phyloP scores from a whole-genome alignment of 495 filamentous ascomycete genomes.

The Penicillium verhagenii region DNA sequence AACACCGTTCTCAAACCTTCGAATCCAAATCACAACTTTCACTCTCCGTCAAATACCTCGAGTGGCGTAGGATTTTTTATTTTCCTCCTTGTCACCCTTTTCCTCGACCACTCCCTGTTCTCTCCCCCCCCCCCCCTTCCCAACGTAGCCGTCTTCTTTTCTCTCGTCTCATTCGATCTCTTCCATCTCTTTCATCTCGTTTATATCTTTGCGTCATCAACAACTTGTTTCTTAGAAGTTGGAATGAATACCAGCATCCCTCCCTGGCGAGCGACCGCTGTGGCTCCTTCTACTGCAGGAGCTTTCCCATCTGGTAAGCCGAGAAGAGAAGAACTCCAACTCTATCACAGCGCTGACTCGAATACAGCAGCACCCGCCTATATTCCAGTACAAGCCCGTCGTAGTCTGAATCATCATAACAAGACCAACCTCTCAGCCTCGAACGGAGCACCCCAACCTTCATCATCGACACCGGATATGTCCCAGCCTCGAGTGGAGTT shows the following conservation, averaged over 20 bases:
- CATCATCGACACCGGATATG: constrained; percentile 18
- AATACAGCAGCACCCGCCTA: constrained; percentile 45
- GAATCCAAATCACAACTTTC: neutral
- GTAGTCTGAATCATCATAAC: constrained; percentile 38
- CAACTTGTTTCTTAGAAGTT: constrained; percentile 10
- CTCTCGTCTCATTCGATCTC: constrained; percentile 7
- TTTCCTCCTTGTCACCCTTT: neutral
- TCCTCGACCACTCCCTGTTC: neutral
- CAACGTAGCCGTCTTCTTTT: constrained; percentile 20
- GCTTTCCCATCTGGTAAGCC: constrained; percentile 37
- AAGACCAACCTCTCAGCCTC: constrained; percentile 22
- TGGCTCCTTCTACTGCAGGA: constrained; percentile 28
- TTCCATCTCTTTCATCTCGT: constrained; percentile 7
- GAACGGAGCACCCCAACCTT: constrained; percentile 22
- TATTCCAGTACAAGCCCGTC: constrained; percentile 51
- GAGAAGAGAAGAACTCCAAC: neutral
- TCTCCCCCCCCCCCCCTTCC: constrained; percentile 1
- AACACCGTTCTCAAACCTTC: neutral
- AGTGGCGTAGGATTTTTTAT: constrained; percentile 11
- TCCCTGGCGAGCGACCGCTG: constrained; percentile 43
- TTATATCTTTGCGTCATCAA: constrained; percentile 13
- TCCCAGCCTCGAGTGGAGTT: constrained; percentile 59
- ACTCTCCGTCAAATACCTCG: neutral
- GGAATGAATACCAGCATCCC: constrained; percentile 44
- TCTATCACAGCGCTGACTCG: constrained; percentile 7